phyloP scores from a whole-genome alignment of 2,329 filamentous ascomycete genomes.

The Pezicula carpinea region DNA sequence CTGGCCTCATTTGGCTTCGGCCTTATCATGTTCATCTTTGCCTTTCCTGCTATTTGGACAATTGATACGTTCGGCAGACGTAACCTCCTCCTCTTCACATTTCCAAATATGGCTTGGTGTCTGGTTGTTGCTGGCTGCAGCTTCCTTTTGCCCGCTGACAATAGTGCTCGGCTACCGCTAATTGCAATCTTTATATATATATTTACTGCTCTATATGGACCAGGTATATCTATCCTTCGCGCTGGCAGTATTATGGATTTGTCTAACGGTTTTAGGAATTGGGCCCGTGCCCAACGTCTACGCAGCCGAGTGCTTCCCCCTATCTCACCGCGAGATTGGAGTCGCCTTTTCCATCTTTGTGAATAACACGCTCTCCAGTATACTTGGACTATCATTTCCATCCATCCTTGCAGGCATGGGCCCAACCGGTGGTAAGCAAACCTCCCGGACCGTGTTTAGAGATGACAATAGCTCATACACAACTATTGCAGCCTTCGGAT shows the following conservation, averaged over 20 bases:
- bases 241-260: not conserved
- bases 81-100: conserved; percentile 56
- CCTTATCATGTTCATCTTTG: conserved; percentile 57
- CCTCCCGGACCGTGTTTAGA: not conserved
- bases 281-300: conserved; percentile 49
- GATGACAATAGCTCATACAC: not conserved
- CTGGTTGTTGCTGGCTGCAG: conserved; percentile 49
- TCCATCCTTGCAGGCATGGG: conserved; percentile 38
- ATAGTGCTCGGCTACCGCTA: conserved; percentile 39
- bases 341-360: conserved; percentile 28
- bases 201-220: conserved; percentile 59
- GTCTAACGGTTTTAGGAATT: conserved; percentile 23
- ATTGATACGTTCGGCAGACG: conserved; percentile 62
- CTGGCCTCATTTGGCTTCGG: conserved; percentile 60
- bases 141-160: conserved; percentile 32
- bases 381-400: conserved; percentile 37
- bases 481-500: conserved; percentile 46
- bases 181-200: conserved; percentile 58
- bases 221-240: conserved; percentile 34
- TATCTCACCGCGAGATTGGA: conserved; percentile 44
- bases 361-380: conserved; percentile 26
- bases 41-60: conserved; percentile 58
- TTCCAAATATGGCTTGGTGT: conserved; percentile 62
- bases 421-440: conserved; percentile 33
- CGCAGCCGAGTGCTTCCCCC: conserved; percentile 49